Evolutionary conservation across 306 rosid genomes (phyloP).

Genomic region (Acmispon strigosus): DNA sequence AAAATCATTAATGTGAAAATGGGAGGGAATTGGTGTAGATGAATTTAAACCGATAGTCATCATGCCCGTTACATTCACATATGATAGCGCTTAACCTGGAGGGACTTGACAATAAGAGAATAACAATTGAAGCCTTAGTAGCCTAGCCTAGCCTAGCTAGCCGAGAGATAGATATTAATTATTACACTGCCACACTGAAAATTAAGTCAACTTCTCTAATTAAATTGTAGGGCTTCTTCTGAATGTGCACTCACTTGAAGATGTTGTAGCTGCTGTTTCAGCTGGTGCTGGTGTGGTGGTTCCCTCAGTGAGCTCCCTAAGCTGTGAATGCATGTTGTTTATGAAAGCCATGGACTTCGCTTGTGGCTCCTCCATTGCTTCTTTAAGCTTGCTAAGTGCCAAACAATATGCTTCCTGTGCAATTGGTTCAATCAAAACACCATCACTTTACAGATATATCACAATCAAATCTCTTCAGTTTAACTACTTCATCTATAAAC

Average conservation of each 20-base stretch:
- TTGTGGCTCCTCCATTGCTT: slow-evolving; percentile 82
- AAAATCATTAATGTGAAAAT: too few relatives aligned
- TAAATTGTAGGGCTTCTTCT: slow-evolving; percentile 10
- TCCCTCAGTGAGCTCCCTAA: slow-evolving; percentile 40
- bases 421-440: slow-evolving; percentile 1
- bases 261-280: slow-evolving; percentile 19
- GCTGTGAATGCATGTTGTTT: slow-evolving; percentile 67
- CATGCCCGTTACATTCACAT: too few relatives aligned
- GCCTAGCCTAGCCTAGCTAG: neutral
- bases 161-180: neutral
- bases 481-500: neutral
- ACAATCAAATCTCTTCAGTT: neutral
- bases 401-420: slow-evolving; percentile 72
- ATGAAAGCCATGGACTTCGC: slow-evolving; percentile 63
- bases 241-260: slow-evolving; percentile 31
- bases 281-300: slow-evolving; percentile 8
- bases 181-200: neutral
- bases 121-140: neutral
- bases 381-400: slow-evolving; percentile 64
- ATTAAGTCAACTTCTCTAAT: neutral
- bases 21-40: too few relatives aligned
- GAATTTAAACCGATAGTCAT: too few relatives aligned
- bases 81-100: too few relatives aligned
- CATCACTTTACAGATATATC: neutral
- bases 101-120: too few relatives aligned